A percentile compares a stretch with the other conserved stretches of the same genome.
Conservation (phyloP, 1,284 basidiomycete species). For the Heterobasidion parviporum region DNA sequence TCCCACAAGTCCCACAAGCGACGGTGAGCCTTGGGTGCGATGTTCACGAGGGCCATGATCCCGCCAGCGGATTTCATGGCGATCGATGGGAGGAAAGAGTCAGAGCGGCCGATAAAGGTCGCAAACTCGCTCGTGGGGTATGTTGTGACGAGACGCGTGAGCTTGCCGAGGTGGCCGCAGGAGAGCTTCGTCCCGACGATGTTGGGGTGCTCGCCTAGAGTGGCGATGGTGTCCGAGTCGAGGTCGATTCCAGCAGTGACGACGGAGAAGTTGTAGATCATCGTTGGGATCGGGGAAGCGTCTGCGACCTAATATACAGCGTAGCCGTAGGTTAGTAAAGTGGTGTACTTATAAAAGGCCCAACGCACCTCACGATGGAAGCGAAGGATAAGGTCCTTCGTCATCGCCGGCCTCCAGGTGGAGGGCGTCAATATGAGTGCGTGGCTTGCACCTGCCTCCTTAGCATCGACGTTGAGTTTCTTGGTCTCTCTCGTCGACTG, state of each 20-base stretch:
- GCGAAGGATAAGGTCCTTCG: constrained; percentile 46
- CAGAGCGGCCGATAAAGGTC: constrained; percentile 56
- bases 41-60: constrained; percentile 72
- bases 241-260: constrained; percentile 83
- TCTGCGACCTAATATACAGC: constrained; percentile 58
- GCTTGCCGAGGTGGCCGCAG: constrained; percentile 80
- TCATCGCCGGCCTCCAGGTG: constrained; percentile 61
- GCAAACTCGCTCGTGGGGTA: constrained; percentile 48
- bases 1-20: constrained; percentile 52
- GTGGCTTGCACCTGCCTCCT: constrained; percentile 72
- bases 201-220: constrained; percentile 75
- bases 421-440: constrained; percentile 70
- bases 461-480: constrained; percentile 70
- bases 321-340: constrained; percentile 6
- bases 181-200: constrained; percentile 87
- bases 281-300: constrained; percentile 73
- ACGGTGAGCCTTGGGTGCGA: constrained; percentile 68
- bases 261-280: constrained; percentile 88
- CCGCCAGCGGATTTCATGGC: constrained; percentile 60
- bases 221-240: constrained; percentile 72
- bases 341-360: background rate
- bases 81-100: constrained; percentile 62
- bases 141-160: constrained; percentile 61
- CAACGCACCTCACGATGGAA: constrained; percentile 53
- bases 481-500: constrained; percentile 80